These are phyloP conservation scores for Pilobolus umbonatus DNA, from an alignment of 192 early-diverging fungal species.

Conservation along the genomic window DNA sequence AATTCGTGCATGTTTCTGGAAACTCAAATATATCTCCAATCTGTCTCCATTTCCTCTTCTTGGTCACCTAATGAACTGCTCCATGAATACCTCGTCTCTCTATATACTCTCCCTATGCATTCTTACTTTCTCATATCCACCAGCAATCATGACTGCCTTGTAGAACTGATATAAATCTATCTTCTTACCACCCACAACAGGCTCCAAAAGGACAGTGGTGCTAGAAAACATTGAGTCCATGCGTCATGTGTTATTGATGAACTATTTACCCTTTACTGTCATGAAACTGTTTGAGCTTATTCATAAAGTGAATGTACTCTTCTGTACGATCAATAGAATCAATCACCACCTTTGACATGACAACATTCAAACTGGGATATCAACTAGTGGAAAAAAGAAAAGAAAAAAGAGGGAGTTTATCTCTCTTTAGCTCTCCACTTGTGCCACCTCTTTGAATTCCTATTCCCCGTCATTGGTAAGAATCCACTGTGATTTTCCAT, in stretches of 20 bases:
- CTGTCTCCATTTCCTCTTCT: conserved; percentile 66
- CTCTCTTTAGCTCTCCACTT: too few relatives aligned
- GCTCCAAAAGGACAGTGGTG: conserved; percentile 49
- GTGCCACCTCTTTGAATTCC: too few relatives aligned
- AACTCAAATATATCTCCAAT: conserved; percentile 66
- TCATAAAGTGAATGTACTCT: conserved; percentile 16
- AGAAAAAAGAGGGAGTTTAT: too few relatives aligned
- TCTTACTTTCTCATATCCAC: conserved; percentile 63
- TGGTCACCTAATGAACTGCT: conserved; percentile 45
- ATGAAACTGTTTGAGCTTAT: conserved; percentile 13
- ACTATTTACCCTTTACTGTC: conserved; percentile 12
- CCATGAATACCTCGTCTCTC: neutral
- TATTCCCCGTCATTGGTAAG: too few relatives aligned
- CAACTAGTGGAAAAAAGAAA: too few relatives aligned
- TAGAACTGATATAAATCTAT: conserved; percentile 61
- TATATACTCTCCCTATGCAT: neutral
- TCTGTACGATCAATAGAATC: conserved; percentile 18
- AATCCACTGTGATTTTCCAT: too few relatives aligned
- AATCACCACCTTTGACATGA: conserved; percentile 13
- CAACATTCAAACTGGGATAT: too few relatives aligned
- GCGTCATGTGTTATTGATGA: neutral
- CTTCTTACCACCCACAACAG: conserved; percentile 71
- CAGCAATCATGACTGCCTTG: conserved; percentile 52
- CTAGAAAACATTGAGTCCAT: conserved; percentile 17
- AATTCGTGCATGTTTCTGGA: conserved; percentile 75